These are phyloP conservation scores for Atkinsonella texensis DNA, from an alignment of 2,329 filamentous ascomycete species.

Conservation along the genomic window DNA sequence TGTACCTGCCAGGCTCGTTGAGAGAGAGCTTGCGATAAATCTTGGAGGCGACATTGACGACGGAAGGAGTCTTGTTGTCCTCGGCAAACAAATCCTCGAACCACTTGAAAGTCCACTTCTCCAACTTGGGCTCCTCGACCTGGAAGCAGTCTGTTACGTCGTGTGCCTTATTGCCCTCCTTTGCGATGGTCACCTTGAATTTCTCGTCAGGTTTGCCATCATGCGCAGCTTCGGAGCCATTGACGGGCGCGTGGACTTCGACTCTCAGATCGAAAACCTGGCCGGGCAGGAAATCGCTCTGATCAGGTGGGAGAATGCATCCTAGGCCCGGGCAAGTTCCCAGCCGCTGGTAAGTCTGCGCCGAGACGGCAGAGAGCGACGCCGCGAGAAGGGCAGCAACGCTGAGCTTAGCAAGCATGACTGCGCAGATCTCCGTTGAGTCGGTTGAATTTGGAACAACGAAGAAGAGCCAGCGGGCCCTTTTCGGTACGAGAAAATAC, in stretches of 20 bases:
- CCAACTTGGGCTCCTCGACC: slow-evolving; percentile 57
- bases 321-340: slow-evolving; percentile 47
- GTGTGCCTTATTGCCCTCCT: slow-evolving; percentile 42
- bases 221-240: slow-evolving; percentile 68
- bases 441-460: not conserved
- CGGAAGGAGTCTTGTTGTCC: slow-evolving; percentile 53
- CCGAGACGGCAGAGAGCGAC: slow-evolving; percentile 29
- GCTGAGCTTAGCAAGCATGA: slow-evolving; percentile 26
- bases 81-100: slow-evolving; percentile 73
- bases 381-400: slow-evolving; percentile 21
- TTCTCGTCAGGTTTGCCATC: slow-evolving; percentile 56
- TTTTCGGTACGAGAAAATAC: not conserved
- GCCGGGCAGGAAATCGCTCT: slow-evolving; percentile 70
- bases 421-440: not conserved
- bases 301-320: slow-evolving; percentile 48
- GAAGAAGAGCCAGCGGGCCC: not conserved
- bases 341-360: slow-evolving; percentile 48
- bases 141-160: slow-evolving; percentile 55
- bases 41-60: slow-evolving; percentile 73
- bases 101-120: slow-evolving; percentile 77
- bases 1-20: slow-evolving; percentile 69
- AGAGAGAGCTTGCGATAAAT: slow-evolving; percentile 65
- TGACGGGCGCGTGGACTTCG: slow-evolving; percentile 70
- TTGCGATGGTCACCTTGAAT: slow-evolving; percentile 64
- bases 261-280: slow-evolving; percentile 77